A percentile compares a stretch with the other conserved stretches of the same genome.
Conservation (phyloP, 495 filamentous ascomycete species). For the Penicillium atrosanguineum region DNA sequence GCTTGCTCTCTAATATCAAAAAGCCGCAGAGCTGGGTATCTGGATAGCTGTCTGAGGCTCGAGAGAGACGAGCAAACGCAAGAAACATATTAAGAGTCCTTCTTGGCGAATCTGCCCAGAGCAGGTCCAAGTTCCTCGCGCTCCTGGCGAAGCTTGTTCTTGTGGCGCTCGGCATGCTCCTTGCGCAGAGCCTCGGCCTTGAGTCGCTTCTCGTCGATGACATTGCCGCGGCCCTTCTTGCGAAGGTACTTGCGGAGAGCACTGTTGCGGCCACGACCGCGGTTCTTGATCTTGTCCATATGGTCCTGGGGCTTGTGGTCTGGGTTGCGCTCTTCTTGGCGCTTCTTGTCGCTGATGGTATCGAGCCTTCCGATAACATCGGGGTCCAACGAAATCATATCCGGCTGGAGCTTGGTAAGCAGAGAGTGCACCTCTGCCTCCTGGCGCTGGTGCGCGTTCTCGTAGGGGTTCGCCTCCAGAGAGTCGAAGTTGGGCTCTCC, state of each 20-base stretch:
- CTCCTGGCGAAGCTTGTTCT: conserved; percentile 60
- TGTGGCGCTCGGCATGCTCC: conserved; percentile 57
- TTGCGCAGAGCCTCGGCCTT: conserved; percentile 66
- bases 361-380: conserved; percentile 87
- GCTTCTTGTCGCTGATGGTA: conserved; percentile 67
- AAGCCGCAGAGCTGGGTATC: conserved; percentile 22
- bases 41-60: conserved; percentile 10
- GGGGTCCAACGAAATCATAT: conserved; percentile 94
- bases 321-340: conserved; percentile 68
- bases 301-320: conserved; percentile 69
- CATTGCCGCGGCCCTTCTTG: conserved; percentile 85
- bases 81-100: conserved; percentile 30
- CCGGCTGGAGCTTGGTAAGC: conserved; percentile 90
- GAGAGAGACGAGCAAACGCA: conserved; percentile 15
- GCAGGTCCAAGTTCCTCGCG: conserved; percentile 68
- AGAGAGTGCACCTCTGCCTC: conserved; percentile 87
- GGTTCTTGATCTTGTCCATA: conserved; percentile 67
- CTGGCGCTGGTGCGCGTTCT: conserved; percentile 87
- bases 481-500: conserved; percentile 97
- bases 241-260: conserved; percentile 79
- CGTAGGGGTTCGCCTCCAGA: conserved; percentile 93
- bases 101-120: conserved; percentile 66
- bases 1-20: conserved; percentile 15
- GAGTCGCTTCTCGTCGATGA: conserved; percentile 83
- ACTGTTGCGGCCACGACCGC: conserved; percentile 88